A percentile compares a stretch with the other conserved stretches of the same genome.
Conservation (phyloP, 1,284 basidiomycete species). For the Ceratobasidium sp. region DNA sequence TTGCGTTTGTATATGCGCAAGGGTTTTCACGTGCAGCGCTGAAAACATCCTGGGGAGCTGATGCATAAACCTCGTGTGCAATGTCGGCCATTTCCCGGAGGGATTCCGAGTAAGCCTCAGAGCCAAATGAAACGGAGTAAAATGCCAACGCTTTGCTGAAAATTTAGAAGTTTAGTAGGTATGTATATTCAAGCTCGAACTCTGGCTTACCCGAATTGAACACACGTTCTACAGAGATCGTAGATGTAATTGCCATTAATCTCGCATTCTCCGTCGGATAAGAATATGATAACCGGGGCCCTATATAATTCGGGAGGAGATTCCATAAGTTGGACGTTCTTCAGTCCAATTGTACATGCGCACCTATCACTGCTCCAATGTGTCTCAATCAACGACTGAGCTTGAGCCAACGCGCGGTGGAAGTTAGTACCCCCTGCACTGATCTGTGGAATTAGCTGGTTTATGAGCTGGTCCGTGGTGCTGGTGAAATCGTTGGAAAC, state of each 20-base stretch:
- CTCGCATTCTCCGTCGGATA: slow-evolving; percentile 69
- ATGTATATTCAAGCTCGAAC: neutral
- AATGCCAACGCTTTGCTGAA: slow-evolving; percentile 69
- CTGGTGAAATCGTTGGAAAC: slow-evolving; percentile 66
- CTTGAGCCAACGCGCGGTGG: slow-evolving; percentile 59
- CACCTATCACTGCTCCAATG: slow-evolving; percentile 71
- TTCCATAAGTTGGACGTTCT: neutral
- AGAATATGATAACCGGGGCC: slow-evolving; percentile 69
- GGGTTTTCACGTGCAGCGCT: slow-evolving; percentile 56
- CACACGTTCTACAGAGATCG: slow-evolving; percentile 62
- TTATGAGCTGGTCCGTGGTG: slow-evolving; percentile 64
- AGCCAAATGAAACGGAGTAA: slow-evolving; percentile 71
- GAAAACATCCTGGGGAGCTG: slow-evolving; percentile 63
- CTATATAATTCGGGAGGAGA: slow-evolving; percentile 54
- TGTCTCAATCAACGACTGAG: slow-evolving; percentile 61
- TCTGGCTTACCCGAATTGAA: slow-evolving; percentile 63
- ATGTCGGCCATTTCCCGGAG: slow-evolving; percentile 69
- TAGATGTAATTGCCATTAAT: slow-evolving; percentile 63
- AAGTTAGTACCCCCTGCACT: slow-evolving; percentile 66
- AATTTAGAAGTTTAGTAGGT: neutral
- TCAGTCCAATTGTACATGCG: neutral
- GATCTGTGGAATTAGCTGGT: slow-evolving; percentile 57
- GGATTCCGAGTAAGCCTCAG: slow-evolving; percentile 53
- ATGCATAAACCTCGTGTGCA: slow-evolving; percentile 65
- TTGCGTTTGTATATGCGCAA: slow-evolving; percentile 67